Evolutionary conservation across 805 yeast genomes (phyloP).

Genomic region (Sungouiozyma ichnusensis): DNA sequence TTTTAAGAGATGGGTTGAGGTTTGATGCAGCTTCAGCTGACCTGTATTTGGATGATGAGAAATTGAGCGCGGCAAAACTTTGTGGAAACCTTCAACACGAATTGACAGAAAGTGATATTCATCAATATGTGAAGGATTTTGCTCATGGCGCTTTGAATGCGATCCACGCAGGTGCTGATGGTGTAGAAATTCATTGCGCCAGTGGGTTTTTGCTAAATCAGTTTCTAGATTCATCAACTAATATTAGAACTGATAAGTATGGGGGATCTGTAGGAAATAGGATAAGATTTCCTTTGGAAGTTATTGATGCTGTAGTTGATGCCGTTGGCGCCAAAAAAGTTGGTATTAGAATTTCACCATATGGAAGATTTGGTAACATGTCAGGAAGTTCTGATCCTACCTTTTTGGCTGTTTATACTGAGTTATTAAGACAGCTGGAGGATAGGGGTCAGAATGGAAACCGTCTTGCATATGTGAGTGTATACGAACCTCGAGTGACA

Average conservation of each 20-base stretch:
- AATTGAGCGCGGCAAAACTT: conserved; percentile 26
- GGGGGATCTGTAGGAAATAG: conserved; percentile 44
- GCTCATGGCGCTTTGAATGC: conserved; percentile 35
- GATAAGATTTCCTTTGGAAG: conserved; percentile 35
- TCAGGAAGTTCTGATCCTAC: conserved; percentile 29
- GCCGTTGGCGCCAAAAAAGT: conserved; percentile 42
- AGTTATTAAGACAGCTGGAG: conserved; percentile 34
- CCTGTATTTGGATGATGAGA: conserved; percentile 26
- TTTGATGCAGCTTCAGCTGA: conserved; percentile 33
- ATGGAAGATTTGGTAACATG: conserved; percentile 30
- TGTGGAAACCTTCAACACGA: conserved; percentile 26
- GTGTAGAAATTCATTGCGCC: conserved; percentile 58
- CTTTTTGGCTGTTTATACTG: conserved; percentile 31
- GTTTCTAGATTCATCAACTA: conserved; percentile 39
- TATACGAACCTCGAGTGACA: conserved; percentile 37
- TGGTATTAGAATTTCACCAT: conserved; percentile 39
- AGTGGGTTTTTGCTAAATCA: conserved; percentile 52
- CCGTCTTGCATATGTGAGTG: conserved; percentile 33
- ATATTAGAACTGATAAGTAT: conserved; percentile 40
- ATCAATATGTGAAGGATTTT: conserved; percentile 31
- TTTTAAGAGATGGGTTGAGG: conserved; percentile 30
- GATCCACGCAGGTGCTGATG: conserved; percentile 36
- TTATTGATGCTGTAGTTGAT: conserved; percentile 39
- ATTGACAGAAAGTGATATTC: conserved; percentile 27
- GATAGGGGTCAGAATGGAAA: conserved; percentile 28